These are phyloP conservation scores for Daedalea quercina DNA, from an alignment of 768 basidiomycete genomes.

Conservation along the genomic window DNA sequence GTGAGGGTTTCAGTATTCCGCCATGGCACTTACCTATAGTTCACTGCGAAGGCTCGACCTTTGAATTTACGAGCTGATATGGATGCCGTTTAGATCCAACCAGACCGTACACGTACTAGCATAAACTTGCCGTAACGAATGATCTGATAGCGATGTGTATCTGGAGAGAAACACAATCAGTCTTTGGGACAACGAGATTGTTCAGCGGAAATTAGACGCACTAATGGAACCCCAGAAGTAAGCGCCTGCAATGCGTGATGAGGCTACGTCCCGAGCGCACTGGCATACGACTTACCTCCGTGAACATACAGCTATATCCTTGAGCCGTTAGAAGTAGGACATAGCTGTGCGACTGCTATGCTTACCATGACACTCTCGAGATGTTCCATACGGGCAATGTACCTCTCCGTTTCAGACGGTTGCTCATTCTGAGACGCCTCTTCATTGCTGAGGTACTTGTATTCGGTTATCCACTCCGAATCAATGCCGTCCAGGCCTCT, in stretches of 20 bases:
- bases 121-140: conserved; percentile 50
- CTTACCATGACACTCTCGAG: conserved; percentile 51
- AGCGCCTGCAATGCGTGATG: conserved; percentile 34
- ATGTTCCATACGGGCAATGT: conserved; percentile 44
- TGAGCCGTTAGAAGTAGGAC: conserved; percentile 6
- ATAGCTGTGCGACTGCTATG: neutral
- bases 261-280: neutral
- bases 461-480: conserved; percentile 54
- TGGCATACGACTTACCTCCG: conserved; percentile 36
- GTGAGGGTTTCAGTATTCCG: neutral
- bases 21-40: conserved; percentile 34
- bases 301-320: conserved; percentile 53
- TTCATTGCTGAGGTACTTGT: conserved; percentile 31
- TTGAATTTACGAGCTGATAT: conserved; percentile 59
- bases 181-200: neutral
- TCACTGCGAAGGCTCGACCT: conserved; percentile 60
- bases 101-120: no score
- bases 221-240: conserved; percentile 65
- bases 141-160: conserved; percentile 57
- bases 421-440: conserved; percentile 24
- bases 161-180: conserved; percentile 17
- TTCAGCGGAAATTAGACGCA: conserved; percentile 18
- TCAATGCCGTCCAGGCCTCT: conserved; percentile 65
- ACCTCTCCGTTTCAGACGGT: conserved; percentile 30
- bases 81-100: no score